Conservation (phyloP, 192 early-diverging fungal species). For the Linnemannia schmuckeri region DNA sequence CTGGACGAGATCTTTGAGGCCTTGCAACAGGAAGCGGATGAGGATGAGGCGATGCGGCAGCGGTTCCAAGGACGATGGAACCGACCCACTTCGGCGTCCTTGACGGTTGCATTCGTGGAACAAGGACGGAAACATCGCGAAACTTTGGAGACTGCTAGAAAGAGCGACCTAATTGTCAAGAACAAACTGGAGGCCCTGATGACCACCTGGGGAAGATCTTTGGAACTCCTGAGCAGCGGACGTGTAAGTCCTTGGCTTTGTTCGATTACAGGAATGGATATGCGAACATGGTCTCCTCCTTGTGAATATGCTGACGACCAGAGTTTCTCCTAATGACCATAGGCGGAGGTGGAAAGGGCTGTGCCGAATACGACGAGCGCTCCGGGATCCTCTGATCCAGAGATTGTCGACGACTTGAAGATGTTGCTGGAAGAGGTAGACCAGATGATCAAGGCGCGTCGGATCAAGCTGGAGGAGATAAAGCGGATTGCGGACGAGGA, state of each 20-base stretch:
- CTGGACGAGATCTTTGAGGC: slow-evolving; percentile 76
- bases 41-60: slow-evolving; percentile 73
- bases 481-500: slow-evolving; percentile 78
- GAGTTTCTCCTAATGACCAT: slow-evolving; percentile 21
- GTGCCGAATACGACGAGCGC: slow-evolving; percentile 70
- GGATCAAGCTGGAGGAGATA: slow-evolving; percentile 74
- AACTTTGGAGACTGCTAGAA: slow-evolving; percentile 70
- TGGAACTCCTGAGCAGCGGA: slow-evolving; percentile 68
- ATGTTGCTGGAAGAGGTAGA: slow-evolving; percentile 68
- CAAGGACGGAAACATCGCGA: slow-evolving; percentile 68
- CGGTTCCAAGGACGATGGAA: slow-evolving; percentile 73
- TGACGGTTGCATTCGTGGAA: slow-evolving; percentile 69
- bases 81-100: slow-evolving; percentile 61
- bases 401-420: slow-evolving; percentile 72
- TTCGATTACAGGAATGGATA: neutral
- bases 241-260: slow-evolving; percentile 26
- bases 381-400: slow-evolving; percentile 72
- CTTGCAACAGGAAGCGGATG: slow-evolving; percentile 77
- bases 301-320: slow-evolving; percentile 1
- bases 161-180: slow-evolving; percentile 68
- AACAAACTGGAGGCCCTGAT: slow-evolving; percentile 66
- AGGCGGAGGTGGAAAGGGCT: slow-evolving; percentile 70
- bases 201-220: slow-evolving; percentile 62
- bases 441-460: slow-evolving; percentile 69
- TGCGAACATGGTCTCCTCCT: neutral